These are phyloP conservation scores for Barnettozyma sp. DNA, from an alignment of 805 yeast species.

Conservation along the genomic window DNA sequence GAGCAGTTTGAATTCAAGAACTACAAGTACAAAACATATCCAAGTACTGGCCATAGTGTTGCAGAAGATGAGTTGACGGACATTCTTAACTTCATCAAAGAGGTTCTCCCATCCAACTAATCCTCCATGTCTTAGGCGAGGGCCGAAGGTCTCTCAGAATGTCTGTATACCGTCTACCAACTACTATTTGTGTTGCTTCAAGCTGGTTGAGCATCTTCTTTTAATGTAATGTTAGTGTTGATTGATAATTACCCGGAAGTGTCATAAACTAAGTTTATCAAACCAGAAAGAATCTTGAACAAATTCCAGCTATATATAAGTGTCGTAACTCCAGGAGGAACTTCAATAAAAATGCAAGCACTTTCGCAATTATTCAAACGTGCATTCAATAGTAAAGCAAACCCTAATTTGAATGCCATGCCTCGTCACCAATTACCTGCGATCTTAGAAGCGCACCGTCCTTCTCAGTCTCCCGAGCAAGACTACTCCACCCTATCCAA, in stretches of 20 bases:
- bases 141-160: too few relatives aligned
- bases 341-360: background rate
- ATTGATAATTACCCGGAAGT: too few relatives aligned
- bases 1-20: conserved; percentile 40
- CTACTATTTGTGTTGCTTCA: too few relatives aligned
- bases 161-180: too few relatives aligned
- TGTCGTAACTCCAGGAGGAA: too few relatives aligned
- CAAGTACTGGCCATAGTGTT: conserved; percentile 63
- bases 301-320: too few relatives aligned
- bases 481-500: conserved; percentile 81
- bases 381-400: background rate
- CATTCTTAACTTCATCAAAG: conserved; percentile 39
- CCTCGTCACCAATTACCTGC: conserved; percentile 21
- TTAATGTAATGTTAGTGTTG: too few relatives aligned
- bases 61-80: conserved; percentile 59
- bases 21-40: conserved; percentile 47
- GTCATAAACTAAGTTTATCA: too few relatives aligned
- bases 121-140: background rate
- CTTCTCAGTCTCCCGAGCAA: conserved; percentile 36
- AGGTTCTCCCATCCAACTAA: conserved; percentile 15
- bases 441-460: conserved; percentile 26
- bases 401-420: background rate
- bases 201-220: too few relatives aligned
- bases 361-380: background rate
- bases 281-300: too few relatives aligned